Percentiles rank a stretch among this genome's conserved stretches.
phyloP scores from a whole-genome alignment of 2,329 filamentous ascomycete species.

The Pseudopithomyces chartarum region DNA sequence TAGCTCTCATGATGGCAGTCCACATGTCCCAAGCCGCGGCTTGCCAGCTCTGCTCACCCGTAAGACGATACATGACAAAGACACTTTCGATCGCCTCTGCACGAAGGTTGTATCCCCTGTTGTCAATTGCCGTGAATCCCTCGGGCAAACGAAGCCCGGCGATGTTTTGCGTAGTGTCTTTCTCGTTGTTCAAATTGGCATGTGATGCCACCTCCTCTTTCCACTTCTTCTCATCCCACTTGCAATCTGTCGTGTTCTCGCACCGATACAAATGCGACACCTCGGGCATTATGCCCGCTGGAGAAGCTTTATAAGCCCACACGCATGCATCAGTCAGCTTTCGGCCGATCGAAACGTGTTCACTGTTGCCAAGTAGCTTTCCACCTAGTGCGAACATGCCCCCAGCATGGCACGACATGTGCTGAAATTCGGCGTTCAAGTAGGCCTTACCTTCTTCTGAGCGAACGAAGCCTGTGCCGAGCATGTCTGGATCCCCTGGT shows the following conservation, averaged over 20 bases:
- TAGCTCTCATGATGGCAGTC: conserved; percentile 49
- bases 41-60: conserved; percentile 56
- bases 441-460: conserved; percentile 33
- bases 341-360: conserved; percentile 60
- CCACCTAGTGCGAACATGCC: conserved; percentile 67
- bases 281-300: conserved; percentile 67
- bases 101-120: conserved; percentile 54
- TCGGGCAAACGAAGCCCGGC: conserved; percentile 47
- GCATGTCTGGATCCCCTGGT: conserved; percentile 51
- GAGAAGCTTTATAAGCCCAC: conserved; percentile 64
- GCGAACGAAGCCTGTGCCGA: conserved; percentile 52
- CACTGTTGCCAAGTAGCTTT: conserved; percentile 59
- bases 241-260: conserved; percentile 47
- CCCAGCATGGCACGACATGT: conserved; percentile 64
- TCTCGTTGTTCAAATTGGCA: conserved; percentile 28
- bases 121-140: conserved; percentile 51
- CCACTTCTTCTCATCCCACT: conserved; percentile 61
- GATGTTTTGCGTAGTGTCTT: conserved; percentile 42
- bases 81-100: conserved; percentile 67
- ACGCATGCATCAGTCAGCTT: conserved; percentile 65
- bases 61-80: conserved; percentile 65
- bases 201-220: conserved; percentile 44
- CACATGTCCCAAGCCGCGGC: conserved; percentile 58
- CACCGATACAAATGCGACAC: conserved; percentile 60
- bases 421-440: conserved; percentile 59